Evolutionary conservation across 2,329 filamentous ascomycete species (phyloP).

Genomic region (Xenoacremonium recifei): DNA sequence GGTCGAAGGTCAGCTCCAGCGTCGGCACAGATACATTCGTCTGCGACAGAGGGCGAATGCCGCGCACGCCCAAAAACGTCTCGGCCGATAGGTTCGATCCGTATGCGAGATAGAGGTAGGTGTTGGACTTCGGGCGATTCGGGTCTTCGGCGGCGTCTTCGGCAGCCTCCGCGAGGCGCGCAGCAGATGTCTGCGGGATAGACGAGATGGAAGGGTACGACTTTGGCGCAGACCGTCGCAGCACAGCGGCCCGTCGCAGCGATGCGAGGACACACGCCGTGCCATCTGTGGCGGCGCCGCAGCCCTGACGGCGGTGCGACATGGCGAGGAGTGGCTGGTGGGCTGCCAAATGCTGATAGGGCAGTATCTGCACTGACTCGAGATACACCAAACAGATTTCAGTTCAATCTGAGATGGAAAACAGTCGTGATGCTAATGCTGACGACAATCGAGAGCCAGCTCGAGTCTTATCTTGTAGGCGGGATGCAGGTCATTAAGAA

Average conservation of each 20-base stretch:
- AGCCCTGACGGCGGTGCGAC: background rate
- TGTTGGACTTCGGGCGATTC: slow-evolving; percentile 32
- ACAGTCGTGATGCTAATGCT: background rate
- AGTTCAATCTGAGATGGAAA: too few species aligned
- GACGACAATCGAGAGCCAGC: background rate
- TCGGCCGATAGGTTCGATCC: slow-evolving; percentile 83
- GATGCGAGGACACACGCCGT: slow-evolving; percentile 13
- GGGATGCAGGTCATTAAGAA: background rate
- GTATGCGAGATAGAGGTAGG: slow-evolving; percentile 81
- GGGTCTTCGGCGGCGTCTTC: slow-evolving; percentile 21
- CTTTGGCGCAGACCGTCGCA: slow-evolving; percentile 15
- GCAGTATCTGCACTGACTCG: too few species aligned
- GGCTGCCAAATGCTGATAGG: too few species aligned
- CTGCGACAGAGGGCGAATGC: slow-evolving; percentile 77
- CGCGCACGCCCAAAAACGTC: slow-evolving; percentile 75
- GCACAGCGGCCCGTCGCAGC: slow-evolving; percentile 23
- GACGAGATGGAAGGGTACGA: slow-evolving; percentile 30
- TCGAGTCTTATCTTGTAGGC: background rate
- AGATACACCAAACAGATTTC: too few species aligned
- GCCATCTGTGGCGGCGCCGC: background rate
- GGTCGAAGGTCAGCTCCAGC: slow-evolving; percentile 77
- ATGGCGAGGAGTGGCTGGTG: background rate
- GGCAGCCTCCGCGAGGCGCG: slow-evolving; percentile 29
- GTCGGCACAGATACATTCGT: slow-evolving; percentile 80
- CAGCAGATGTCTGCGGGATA: slow-evolving; percentile 30